phyloP scores from a whole-genome alignment of 306 rosid genomes.

The Acacia melanoxylon region DNA sequence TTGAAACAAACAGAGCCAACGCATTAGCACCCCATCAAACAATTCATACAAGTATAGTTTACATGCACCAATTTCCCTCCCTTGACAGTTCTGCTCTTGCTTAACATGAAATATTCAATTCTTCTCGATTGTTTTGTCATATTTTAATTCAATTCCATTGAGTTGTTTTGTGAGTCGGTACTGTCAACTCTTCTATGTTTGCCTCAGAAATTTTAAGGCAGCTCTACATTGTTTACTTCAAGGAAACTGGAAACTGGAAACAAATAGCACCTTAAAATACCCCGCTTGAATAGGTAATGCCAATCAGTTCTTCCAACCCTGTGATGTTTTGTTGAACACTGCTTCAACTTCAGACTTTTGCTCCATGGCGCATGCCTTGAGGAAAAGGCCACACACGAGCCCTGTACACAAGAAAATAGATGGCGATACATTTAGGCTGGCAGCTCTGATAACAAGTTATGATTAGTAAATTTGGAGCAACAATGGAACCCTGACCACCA shows the following conservation, averaged over 20 bases:
- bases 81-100: conserved; percentile 1
- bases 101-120: neutral
- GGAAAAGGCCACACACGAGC: conserved; percentile 54
- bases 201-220: conserved; percentile 19
- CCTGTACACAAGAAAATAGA: conserved; percentile 44
- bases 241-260: conserved; percentile 6
- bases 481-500: neutral
- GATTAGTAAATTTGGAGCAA: neutral
- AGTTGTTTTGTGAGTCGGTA: neutral
- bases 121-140: neutral
- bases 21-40: conserved; percentile 13
- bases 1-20: conserved; percentile 5
- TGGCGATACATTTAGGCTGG: neutral
- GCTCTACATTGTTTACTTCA: conserved; percentile 6
- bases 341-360: conserved; percentile 63
- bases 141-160: conserved; percentile 15
- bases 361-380: conserved; percentile 60
- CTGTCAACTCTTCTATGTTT: conserved; percentile 1
- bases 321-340: conserved; percentile 49
- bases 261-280: conserved; percentile 57
- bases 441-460: neutral
- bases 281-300: conserved; percentile 40
- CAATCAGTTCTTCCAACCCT: conserved; percentile 55
- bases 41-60: neutral
- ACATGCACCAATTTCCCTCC: conserved; percentile 22